Conservation (phyloP, 768 basidiomycete species). For the Tubosaeta brunneosetosa region DNA sequence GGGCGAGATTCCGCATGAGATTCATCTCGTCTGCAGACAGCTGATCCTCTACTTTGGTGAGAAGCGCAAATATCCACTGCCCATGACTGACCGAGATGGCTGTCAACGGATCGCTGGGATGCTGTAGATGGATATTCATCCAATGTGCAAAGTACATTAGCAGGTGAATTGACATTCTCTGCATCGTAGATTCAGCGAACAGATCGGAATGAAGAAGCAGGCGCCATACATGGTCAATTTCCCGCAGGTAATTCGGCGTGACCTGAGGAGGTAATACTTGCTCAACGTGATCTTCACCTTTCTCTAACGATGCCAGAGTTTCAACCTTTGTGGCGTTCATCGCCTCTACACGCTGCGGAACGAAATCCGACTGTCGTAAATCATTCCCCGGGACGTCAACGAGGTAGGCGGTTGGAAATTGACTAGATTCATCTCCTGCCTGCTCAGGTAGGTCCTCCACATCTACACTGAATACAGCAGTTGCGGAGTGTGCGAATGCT, state of each 20-base stretch:
- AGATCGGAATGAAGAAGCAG: background rate
- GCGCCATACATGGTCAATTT: slow-evolving; percentile 62
- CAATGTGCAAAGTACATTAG: slow-evolving; percentile 83
- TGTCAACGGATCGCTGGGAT: slow-evolving; percentile 33
- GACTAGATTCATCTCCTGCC: slow-evolving; percentile 1
- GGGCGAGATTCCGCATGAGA: slow-evolving; percentile 68
- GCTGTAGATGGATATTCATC: slow-evolving; percentile 60
- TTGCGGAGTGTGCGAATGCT: slow-evolving; percentile 32
- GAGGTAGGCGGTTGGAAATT: background rate
- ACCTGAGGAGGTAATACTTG: slow-evolving; percentile 47
- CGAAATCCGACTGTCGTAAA: background rate
- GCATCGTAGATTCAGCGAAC: slow-evolving; percentile 10
- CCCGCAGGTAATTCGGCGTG: slow-evolving; percentile 49
- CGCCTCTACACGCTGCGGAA: background rate
- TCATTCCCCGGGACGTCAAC: background rate
- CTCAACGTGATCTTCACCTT: background rate
- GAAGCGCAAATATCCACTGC: slow-evolving; percentile 74
- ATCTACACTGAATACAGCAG: background rate
- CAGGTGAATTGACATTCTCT: slow-evolving; percentile 70
- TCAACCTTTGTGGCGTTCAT: background rate
- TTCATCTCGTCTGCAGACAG: slow-evolving; percentile 74
- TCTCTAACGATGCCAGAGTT: background rate
- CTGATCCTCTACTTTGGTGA: slow-evolving; percentile 64
- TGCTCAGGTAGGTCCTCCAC: background rate
- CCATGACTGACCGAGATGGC: slow-evolving; percentile 54